A percentile compares a stretch with the other conserved stretches of the same genome.
Conservation (phyloP, 2,329 filamentous ascomycete species). For the Fusarium pseudocircinatum region DNA sequence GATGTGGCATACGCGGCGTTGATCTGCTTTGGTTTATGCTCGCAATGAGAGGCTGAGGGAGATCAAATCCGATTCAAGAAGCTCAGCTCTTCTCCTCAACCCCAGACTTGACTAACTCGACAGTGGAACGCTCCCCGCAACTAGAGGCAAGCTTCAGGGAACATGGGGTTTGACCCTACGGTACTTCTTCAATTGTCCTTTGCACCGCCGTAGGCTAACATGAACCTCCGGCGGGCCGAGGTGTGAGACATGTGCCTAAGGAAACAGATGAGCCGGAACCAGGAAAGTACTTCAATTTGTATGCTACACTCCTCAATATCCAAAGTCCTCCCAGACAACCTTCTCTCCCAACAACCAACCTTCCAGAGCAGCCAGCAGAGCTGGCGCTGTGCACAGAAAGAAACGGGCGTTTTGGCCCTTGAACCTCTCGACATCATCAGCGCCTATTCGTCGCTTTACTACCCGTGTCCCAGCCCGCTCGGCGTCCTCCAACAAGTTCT, state of each 20-base stretch:
- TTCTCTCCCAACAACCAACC: constrained; percentile 65
- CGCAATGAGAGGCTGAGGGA: background rate
- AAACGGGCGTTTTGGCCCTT: constrained; percentile 58
- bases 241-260: background rate
- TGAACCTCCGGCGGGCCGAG: constrained; percentile 24
- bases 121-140: constrained; percentile 29
- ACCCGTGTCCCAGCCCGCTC: constrained; percentile 49
- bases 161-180: background rate
- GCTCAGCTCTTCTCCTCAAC: background rate
- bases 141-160: constrained; percentile 13
- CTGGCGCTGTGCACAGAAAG: constrained; percentile 59
- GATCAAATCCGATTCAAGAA: background rate
- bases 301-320: constrained; percentile 54
- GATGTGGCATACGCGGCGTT: background rate
- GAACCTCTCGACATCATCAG: constrained; percentile 54
- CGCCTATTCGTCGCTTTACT: constrained; percentile 51
- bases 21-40: background rate
- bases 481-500: constrained; percentile 49
- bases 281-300: background rate
- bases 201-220: constrained; percentile 18
- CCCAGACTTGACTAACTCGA: constrained; percentile 16
- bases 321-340: constrained; percentile 69
- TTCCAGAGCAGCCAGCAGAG: constrained; percentile 53
- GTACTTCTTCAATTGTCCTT: constrained; percentile 3
- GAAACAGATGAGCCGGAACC: background rate